A percentile compares a stretch with the other conserved stretches of the same genome.
These are phyloP conservation scores for Zea luxurians DNA, from an alignment of 176 grass and related monocot species.

Conservation along the genomic window DNA sequence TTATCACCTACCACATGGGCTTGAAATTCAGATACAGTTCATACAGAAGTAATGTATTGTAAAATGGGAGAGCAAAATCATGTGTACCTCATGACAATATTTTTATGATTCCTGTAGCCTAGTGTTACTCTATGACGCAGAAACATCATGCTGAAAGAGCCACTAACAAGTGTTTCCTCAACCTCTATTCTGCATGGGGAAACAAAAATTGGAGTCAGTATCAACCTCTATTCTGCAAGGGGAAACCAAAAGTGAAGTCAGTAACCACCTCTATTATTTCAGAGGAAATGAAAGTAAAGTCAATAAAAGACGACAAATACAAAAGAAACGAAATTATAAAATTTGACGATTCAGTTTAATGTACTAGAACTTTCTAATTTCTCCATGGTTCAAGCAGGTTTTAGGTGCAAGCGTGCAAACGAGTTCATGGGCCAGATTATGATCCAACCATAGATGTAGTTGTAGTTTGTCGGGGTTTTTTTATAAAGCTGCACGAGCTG, in stretches of 20 bases:
- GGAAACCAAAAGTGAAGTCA: slow-evolving; percentile 14
- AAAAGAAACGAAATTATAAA: background rate
- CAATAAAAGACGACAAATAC: slow-evolving; percentile 3
- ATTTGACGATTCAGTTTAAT: background rate
- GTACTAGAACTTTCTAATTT: slow-evolving; percentile 15
- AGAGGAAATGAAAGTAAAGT: slow-evolving; percentile 17
- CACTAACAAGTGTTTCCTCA: slow-evolving; percentile 83
- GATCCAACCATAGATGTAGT: too few species aligned
- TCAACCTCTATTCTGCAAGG: slow-evolving; percentile 77
- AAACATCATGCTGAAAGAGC: slow-evolving; percentile 97
- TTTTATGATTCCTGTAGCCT: slow-evolving; percentile 89
- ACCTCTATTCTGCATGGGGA: slow-evolving; percentile 72
- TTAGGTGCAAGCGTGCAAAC: too few species aligned
- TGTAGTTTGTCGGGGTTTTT: too few species aligned
- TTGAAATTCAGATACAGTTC: background rate
- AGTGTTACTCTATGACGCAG: slow-evolving; percentile 85
- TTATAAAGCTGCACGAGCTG: too few species aligned
- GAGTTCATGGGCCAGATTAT: too few species aligned
- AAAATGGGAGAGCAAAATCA: slow-evolving; percentile 14
- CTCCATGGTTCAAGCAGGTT: background rate
- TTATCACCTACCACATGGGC: background rate
- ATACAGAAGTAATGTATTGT: background rate
- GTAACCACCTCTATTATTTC: slow-evolving; percentile 76
- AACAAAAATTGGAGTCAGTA: slow-evolving; percentile 21
- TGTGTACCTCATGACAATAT: slow-evolving; percentile 86